These are phyloP conservation scores for Arxiozyma bovina DNA, from an alignment of 1,139 yeast species.

Conservation along the genomic window DNA sequence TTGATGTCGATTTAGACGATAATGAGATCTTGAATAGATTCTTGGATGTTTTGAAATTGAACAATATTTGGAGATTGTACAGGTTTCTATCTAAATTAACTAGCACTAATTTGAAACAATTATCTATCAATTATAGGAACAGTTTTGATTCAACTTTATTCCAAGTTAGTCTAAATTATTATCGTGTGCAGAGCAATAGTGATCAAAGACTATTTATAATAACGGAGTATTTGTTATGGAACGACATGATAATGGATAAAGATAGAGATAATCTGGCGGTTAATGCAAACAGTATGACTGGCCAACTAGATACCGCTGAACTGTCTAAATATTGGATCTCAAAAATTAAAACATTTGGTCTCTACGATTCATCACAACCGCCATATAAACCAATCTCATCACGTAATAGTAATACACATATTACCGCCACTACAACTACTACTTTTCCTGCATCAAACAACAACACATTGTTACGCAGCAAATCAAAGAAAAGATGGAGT, in stretches of 20 bases:
- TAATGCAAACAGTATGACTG: background rate
- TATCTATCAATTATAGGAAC: conserved; percentile 23
- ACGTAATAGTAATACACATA: background rate
- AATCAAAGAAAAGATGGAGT: conserved; percentile 15
- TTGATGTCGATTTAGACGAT: conserved; percentile 1
- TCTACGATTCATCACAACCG: conserved; percentile 3
- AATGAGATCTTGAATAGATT: conserved; percentile 28
- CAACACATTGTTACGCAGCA: conserved; percentile 6
- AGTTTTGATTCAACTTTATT: conserved; percentile 33
- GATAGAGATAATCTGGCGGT: conserved; percentile 6
- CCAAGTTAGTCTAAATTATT: conserved; percentile 53
- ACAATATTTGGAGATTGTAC: conserved; percentile 35
- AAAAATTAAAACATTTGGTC: conserved; percentile 32
- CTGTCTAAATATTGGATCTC: conserved; percentile 41
- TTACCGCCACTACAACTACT: background rate
- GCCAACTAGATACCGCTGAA: conserved; percentile 7
- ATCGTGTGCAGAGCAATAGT: conserved; percentile 22
- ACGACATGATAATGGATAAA: conserved; percentile 39
- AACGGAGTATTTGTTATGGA: conserved; percentile 62
- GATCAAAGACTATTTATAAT: conserved; percentile 46
- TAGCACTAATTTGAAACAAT: background rate
- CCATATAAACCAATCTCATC: background rate
- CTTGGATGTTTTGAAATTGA: conserved; percentile 42
- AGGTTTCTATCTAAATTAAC: background rate
- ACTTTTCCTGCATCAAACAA: background rate